Evolutionary conservation across 768 basidiomycete species (phyloP).

Genomic region (Serpula lacrymans): DNA sequence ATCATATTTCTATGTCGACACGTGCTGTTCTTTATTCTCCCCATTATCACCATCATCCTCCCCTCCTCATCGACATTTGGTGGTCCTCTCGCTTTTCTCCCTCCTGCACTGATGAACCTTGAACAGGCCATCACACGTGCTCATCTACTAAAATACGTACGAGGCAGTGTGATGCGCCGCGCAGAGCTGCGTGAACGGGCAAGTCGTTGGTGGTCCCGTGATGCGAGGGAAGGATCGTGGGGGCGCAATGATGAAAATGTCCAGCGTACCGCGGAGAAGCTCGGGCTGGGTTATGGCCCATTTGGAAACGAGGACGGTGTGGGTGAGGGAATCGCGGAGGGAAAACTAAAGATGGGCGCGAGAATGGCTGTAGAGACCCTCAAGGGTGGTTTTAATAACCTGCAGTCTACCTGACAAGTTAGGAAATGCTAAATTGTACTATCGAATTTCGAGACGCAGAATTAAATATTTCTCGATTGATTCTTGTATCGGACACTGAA

Average conservation of each 20-base stretch:
- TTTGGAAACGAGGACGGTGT: slow-evolving; percentile 18
- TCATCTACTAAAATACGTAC: slow-evolving; percentile 53
- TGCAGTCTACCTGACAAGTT: too few relatives aligned
- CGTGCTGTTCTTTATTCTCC: slow-evolving; percentile 54
- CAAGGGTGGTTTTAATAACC: too few relatives aligned
- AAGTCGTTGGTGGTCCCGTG: slow-evolving; percentile 52
- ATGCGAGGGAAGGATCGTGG: slow-evolving; percentile 49
- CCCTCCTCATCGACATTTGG: slow-evolving; percentile 31
- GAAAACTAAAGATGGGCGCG: slow-evolving; percentile 20
- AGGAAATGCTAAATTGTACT: too few relatives aligned
- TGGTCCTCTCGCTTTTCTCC: slow-evolving; percentile 25
- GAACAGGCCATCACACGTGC: slow-evolving; percentile 42
- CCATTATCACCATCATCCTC: slow-evolving; percentile 43
- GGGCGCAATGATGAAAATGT: slow-evolving; percentile 49
- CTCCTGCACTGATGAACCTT: slow-evolving; percentile 22
- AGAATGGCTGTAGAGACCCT: slow-evolving; percentile 24
- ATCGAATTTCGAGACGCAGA: too few relatives aligned
- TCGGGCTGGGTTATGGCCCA: slow-evolving; percentile 44
- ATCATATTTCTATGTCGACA: slow-evolving; percentile 51
- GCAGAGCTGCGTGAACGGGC: slow-evolving; percentile 46
- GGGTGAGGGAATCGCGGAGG: slow-evolving; percentile 12
- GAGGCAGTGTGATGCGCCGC: slow-evolving; percentile 54
- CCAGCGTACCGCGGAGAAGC: slow-evolving; percentile 40
- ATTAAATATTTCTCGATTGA: too few relatives aligned
- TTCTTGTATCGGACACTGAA: too few relatives aligned